Conservation (phyloP, 306 rosid genomes). For the cucumber (Cucumis sativus) region Cucumber_9930_V3 NC_026661.2:18981001-18981500, state of each 20-base stretch:
- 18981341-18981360: slow-evolving; percentile 43
- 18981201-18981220: slow-evolving; percentile 76
- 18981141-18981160: slow-evolving; percentile 12
- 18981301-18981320: not conserved
- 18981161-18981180: slow-evolving; percentile 84
- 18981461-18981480: slow-evolving; percentile 9
- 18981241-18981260: slow-evolving; percentile 76
- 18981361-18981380: slow-evolving; percentile 92
- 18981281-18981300: not conserved
- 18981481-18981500: not conserved
- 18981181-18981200: slow-evolving; percentile 93
- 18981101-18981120: not conserved
- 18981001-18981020: slow-evolving; percentile 63
- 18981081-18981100: not conserved
- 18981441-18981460: slow-evolving; percentile 89
- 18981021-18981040: slow-evolving; percentile 58
- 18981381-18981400: slow-evolving; percentile 73
- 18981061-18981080: slow-evolving; percentile 76
- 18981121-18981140: not conserved
- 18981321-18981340: not conserved
- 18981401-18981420: slow-evolving; percentile 96
- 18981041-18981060: slow-evolving; percentile 40
- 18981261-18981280: slow-evolving; percentile 4
- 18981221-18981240: slow-evolving; percentile 95
- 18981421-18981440: slow-evolving; percentile 68